Evolutionary conservation across 768 basidiomycete genomes (phyloP), one percentile per base, ranked within the genome.

Genomic region (Amanita phalloides): DNA sequence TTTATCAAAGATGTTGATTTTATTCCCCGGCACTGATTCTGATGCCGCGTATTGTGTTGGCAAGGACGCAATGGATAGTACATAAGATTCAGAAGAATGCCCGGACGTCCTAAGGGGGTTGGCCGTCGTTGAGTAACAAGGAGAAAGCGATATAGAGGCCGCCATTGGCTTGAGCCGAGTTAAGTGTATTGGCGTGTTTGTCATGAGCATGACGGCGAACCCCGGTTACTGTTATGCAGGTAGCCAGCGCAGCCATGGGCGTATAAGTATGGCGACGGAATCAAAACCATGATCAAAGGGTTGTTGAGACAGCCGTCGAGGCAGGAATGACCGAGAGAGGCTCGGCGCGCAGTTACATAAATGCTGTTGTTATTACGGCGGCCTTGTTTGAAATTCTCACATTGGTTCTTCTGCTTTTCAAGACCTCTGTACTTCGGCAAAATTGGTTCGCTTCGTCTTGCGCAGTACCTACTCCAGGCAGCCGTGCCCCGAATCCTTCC

Each of bases 1-100:
- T 60, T 73, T 82, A 64, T 87, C 85, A 59, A 82, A 79, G 21
- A 89, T 64, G 60, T 84, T 71, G 57, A 90, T 85, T 25, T 70
- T 67, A 58, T 87, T 79, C n/a, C 81, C 69, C 4, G 79, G 78
- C 1, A 81, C 71, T 5, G 84, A 85, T 0, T 77, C 68, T 4
- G 82, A 77, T 7, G 78, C 80, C 6, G 83, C 87, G 52, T 81
- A 79, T 53, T 67, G 63, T 0, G 63, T 62, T 1, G 74, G 67
- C 4, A 80, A 55, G 3, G 70, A 62, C 13, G 78, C 73, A 6
- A 89, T 66, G 0, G 78, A 73, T 4, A 90, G 67, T 10, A 89
- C 73, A 59, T 90, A 90, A 1, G 77, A 70, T 21, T 71, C 61
- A 9, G 67, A 67, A 0, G 71, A 70, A 7, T 17, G 30, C 9